phyloP scores from a whole-genome alignment of 2,329 filamentous ascomycete species.

The Microcyclosporella mali region DNA sequence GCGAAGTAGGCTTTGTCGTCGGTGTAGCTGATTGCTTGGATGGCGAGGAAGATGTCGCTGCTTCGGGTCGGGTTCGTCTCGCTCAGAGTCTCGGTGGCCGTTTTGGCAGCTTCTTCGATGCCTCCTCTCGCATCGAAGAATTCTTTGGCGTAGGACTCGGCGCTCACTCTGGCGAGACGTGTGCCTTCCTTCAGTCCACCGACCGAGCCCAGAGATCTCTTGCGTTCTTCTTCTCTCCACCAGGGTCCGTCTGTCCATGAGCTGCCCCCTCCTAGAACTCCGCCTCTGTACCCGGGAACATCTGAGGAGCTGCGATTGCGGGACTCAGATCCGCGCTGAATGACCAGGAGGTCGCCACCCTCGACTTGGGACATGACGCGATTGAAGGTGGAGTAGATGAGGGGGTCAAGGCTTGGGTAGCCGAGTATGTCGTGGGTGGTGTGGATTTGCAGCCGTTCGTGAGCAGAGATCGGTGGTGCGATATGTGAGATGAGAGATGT shows the following conservation, averaged over 20 bases:
- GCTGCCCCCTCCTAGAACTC: conserved; percentile 40
- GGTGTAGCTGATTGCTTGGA: conserved; percentile 73
- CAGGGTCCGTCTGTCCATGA: conserved; percentile 94
- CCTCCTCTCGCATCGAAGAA: conserved; percentile 76
- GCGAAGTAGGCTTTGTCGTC: conserved; percentile 62
- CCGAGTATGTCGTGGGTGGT: conserved; percentile 92
- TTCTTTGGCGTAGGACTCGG: conserved; percentile 79
- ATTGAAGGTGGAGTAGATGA: conserved; percentile 86
- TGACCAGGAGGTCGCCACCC: conserved; percentile 86
- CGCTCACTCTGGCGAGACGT: conserved; percentile 82
- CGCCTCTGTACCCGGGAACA: conserved; percentile 48
- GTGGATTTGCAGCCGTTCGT: conserved; percentile 94
- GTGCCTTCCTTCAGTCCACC: conserved; percentile 79
- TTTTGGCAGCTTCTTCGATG: conserved; percentile 69
- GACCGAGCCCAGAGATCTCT: conserved; percentile 72
- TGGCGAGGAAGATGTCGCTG: conserved; percentile 90
- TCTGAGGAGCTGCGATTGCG: conserved; percentile 56
- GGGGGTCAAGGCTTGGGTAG: conserved; percentile 88
- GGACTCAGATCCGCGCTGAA: conserved; percentile 87
- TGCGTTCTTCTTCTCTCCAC: conserved; percentile 65
- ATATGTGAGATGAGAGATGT: conserved; percentile 91
- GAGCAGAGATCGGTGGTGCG: conserved; percentile 90
- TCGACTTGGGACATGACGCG: conserved; percentile 99
- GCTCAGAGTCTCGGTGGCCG: conserved; percentile 70
- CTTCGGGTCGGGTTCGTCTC: conserved; percentile 85